Conservation (phyloP, 106 monocot genomes). For the Cymbidium sinense region DNA sequence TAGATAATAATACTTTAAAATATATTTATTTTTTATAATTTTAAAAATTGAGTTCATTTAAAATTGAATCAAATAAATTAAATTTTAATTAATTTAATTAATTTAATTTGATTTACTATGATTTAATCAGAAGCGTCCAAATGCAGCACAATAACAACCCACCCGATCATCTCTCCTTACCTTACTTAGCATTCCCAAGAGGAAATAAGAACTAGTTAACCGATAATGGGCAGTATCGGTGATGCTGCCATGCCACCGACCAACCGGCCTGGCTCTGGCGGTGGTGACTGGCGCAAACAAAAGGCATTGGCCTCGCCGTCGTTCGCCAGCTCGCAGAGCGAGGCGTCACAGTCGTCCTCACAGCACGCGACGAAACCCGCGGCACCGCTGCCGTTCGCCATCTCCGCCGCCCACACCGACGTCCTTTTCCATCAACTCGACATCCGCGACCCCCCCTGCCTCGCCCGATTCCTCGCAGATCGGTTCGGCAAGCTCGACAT, state of each 20-base stretch:
- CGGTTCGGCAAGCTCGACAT: conserved; percentile 62
- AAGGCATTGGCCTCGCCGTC: conserved; percentile 57
- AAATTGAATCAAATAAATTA: too few relatives aligned
- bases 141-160: too few relatives aligned
- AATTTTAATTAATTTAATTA: too few relatives aligned
- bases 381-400: conserved; percentile 29
- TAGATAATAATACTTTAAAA: too few relatives aligned
- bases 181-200: neutral
- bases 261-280: conserved; percentile 14
- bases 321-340: conserved; percentile 36
- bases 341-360: conserved; percentile 47
- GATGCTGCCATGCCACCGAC: neutral
- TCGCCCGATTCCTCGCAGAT: conserved; percentile 26
- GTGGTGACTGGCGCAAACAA: conserved; percentile 79
- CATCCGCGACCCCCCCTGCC: conserved; percentile 24
- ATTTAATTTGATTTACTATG: too few relatives aligned
- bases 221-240: neutral
- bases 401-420: conserved; percentile 25
- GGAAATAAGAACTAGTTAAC: neutral
- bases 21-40: too few relatives aligned
- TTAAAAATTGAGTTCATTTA: too few relatives aligned
- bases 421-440: conserved; percentile 50
- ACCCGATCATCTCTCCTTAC: neutral
- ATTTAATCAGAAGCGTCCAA: too few relatives aligned
- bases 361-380: conserved; percentile 38